Evolutionary conservation across 2,329 filamentous ascomycete species (phyloP), one percentile per base, ranked within the genome.

Genomic region (Elsinoe batatas): DNA sequence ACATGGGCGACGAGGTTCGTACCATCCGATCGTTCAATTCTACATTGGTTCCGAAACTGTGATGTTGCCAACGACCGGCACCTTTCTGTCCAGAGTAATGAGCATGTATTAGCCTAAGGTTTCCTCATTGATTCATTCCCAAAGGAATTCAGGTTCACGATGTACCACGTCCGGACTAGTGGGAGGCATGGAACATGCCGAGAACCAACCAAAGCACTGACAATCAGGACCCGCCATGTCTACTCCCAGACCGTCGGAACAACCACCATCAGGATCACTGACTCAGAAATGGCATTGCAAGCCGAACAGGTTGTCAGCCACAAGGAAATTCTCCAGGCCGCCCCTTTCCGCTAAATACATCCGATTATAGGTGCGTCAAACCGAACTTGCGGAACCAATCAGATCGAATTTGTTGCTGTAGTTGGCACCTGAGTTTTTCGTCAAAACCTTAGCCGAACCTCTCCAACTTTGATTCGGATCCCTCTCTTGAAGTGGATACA

Each of bases 1-100:
- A 26, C 20, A 44, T 12, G 40, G 18, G 20, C n/a, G 18, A 22
- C 18, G 40, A 13, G 40, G 40, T 22, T 44, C 3, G 18, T 8
- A 11, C 40, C 17, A 26, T 44, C 30, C 40, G 10, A 44, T 35
- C 8, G 11, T 22, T 17, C n/a, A 11, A 26, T 3, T 36, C 47
- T 20, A 37, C 13, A 37, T 10, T 51, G 47, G 47, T 51, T 15
- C 47, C 47, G 47, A 38, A 51, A 12, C 47, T 35, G 47, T 11
- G 38, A 10, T 51, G 32, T 38, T 51, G 47, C n/a, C 35, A 51
- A 36, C 47, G 47, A 38, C 18, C 47, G 47, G 47, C 7, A 12
- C 8, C 18, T 33, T 18, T 15, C 18, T 18, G n/a, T n/a, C 26
- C 26, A 30, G 26, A 30, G 26, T 30, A 30, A 8, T 30, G 26